These are phyloP conservation scores for Pochonia chlamydosporia DNA, from an alignment of 2,329 filamentous ascomycete species.

Conservation along the genomic window DNA sequence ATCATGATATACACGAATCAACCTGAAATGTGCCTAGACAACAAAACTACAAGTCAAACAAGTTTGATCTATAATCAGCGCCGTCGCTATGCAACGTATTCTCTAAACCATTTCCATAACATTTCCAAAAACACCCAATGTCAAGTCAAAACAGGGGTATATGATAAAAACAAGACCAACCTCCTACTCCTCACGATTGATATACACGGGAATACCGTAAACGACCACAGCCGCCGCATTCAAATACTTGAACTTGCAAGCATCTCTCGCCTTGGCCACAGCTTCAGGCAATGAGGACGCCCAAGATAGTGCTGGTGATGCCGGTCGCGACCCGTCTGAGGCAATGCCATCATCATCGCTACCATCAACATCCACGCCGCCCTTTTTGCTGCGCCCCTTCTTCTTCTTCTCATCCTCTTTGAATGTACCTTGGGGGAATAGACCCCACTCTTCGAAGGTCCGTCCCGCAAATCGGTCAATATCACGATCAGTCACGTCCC, in stretches of 20 bases:
- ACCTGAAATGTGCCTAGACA: no score
- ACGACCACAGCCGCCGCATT: slow-evolving; percentile 92
- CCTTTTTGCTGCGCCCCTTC: slow-evolving; percentile 19
- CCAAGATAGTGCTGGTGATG: slow-evolving; percentile 14
- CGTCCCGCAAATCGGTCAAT: slow-evolving; percentile 86
- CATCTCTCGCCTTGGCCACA: slow-evolving; percentile 65
- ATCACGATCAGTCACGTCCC: slow-evolving; percentile 97
- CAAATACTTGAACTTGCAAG: slow-evolving; percentile 84
- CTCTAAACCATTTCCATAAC: neutral
- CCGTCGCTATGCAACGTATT: neutral
- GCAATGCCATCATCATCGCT: neutral
- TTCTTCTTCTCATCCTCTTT: slow-evolving; percentile 24
- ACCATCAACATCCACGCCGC: neutral
- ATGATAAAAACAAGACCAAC: no score
- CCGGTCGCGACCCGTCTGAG: slow-evolving; percentile 21
- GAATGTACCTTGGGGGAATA: slow-evolving; percentile 49
- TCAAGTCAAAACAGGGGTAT: neutral
- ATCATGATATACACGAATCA: no score
- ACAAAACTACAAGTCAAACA: no score
- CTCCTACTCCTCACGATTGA: slow-evolving; percentile 33
- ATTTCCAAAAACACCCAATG: neutral
- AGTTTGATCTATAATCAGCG: no score
- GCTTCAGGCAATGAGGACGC: slow-evolving; percentile 68
- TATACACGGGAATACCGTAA: slow-evolving; percentile 90
- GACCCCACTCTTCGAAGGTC: slow-evolving; percentile 80